Evolutionary conservation across 352 stramenopile species (phyloP), one percentile per base, ranked within the genome.

Genomic region (Aphanomyces stellatus): DNA sequence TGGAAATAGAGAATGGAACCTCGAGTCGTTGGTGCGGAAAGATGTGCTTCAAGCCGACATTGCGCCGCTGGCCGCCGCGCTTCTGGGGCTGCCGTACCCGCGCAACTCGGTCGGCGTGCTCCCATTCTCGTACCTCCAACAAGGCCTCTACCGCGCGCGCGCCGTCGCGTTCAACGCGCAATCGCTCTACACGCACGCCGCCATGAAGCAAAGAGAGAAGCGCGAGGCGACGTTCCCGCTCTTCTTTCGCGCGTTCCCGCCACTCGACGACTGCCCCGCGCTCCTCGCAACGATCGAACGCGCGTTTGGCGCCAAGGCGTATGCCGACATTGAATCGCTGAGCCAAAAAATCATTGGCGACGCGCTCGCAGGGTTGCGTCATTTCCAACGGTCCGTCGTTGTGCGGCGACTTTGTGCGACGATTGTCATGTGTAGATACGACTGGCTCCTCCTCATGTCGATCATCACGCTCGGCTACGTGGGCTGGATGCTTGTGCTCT

Each of bases 21-120:
- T 95, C 24, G 24, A 28, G 6, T 49, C 72, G 11, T 69, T 90
- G 28, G 61, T 78, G 51, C 80, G 86, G 13, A 86, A 82, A 49
- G 86, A 95, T 56, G 84, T 93, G 30, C 90, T 93, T 81, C 86
- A 95, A 61, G 85, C 83, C 8, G 84, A 95, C 66, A 71, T 95
- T 1, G 86, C 86, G n/a, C 83, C 84, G 15, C 72, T 93, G 2
- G 77, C 91, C 40, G 87, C 80, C 53, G 73, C 82, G 42, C 62
- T 95, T 27, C 65, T 95, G 15, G 86, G 86, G 2, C 37, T 88
- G 1, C 82, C 84, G 33, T 90, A 90, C 43, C 84, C 86, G 0
- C 79, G 85, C n/a, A 95, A 95, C 56, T 95, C 86, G 25, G 81
- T 93, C 4, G 84, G 84, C 27, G 79, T 90, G 19, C 66, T 93